Conservation (phyloP, 306 rosid species). For the Quercus berberidifolia region DNA sequence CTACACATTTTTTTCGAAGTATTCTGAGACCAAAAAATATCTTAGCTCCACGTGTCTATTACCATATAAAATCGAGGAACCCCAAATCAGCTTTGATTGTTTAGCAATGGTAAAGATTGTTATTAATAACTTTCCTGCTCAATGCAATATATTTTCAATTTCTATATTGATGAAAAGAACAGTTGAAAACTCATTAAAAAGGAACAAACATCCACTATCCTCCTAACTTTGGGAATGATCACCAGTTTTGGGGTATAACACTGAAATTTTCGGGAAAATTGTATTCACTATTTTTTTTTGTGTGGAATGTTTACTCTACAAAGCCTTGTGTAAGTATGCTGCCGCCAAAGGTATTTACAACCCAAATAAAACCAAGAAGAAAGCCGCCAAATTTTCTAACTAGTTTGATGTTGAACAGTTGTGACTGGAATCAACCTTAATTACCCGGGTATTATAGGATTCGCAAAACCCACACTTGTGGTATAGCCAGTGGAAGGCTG, state of each 20-base stretch:
- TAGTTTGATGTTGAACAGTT: constrained; percentile 19
- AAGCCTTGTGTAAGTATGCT: background rate
- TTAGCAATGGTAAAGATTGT: background rate
- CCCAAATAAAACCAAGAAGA: background rate
- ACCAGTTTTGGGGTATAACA: background rate
- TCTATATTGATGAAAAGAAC: background rate
- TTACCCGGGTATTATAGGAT: constrained; percentile 53
- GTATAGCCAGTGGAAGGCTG: constrained; percentile 59
- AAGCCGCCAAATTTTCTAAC: constrained; percentile 6
- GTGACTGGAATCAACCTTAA: constrained; percentile 25
- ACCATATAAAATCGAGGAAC: background rate
- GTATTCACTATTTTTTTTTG: background rate
- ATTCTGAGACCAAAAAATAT: background rate
- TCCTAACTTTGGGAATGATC: background rate
- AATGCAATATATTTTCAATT: background rate
- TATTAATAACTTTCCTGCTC: background rate
- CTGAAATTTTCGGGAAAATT: background rate
- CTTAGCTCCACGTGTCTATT: background rate
- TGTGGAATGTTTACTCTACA: background rate
- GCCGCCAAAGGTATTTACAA: background rate
- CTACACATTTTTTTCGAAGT: background rate
- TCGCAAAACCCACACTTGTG: constrained; percentile 48
- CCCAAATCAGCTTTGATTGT: background rate
- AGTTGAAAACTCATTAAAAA: background rate
- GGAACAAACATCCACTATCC: constrained; percentile 2